Percentiles rank a stretch among this genome's conserved stretches.
These are phyloP conservation scores for Globisporangium rhizosaccharum DNA, from an alignment of 352 stramenopile genomes.

Conservation along the genomic window DNA sequence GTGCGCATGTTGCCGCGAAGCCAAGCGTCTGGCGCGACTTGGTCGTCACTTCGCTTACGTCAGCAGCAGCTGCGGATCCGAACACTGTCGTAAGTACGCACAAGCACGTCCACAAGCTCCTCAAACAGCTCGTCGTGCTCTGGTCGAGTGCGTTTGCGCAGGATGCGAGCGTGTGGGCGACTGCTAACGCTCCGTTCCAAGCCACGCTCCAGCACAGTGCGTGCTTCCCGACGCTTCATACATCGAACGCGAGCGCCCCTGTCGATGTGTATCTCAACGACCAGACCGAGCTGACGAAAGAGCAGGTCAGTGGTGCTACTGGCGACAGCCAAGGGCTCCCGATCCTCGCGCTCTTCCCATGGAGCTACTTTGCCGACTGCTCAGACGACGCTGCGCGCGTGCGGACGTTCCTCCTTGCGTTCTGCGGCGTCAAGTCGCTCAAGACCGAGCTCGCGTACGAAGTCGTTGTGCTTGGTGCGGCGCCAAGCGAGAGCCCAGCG, in stretches of 20 bases:
- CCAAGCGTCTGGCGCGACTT: constrained; percentile 31
- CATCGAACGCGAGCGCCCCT: constrained; percentile 2
- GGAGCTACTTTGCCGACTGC: constrained; percentile 33
- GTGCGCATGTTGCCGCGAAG: constrained; percentile 20
- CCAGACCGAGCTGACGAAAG: constrained; percentile 34
- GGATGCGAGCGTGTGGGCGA: constrained; percentile 3
- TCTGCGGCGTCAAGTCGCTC: constrained; percentile 51
- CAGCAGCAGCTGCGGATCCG: background rate
- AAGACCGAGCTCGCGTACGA: constrained; percentile 40
- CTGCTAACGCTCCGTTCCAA: constrained; percentile 17
- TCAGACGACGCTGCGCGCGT: constrained; percentile 15
- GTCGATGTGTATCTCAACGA: constrained; percentile 63
- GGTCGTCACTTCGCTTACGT: constrained; percentile 6
- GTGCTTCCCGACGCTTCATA: constrained; percentile 23
- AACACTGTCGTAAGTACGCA: background rate
- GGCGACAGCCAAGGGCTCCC: constrained; percentile 12
- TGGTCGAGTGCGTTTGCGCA: constrained; percentile 14
- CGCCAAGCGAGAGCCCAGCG: constrained; percentile 18
- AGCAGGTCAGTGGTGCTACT: constrained; percentile 15
- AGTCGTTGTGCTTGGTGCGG: constrained; percentile 38
- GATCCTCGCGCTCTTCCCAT: constrained; percentile 53
- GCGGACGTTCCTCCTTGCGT: constrained; percentile 30
- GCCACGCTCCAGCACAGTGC: constrained; percentile 22
- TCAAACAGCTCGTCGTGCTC: constrained; percentile 10
- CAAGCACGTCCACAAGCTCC: constrained; percentile 16